Conservation (phyloP, 805 yeast species). For the Priceomyces fermenticarens region DNA sequence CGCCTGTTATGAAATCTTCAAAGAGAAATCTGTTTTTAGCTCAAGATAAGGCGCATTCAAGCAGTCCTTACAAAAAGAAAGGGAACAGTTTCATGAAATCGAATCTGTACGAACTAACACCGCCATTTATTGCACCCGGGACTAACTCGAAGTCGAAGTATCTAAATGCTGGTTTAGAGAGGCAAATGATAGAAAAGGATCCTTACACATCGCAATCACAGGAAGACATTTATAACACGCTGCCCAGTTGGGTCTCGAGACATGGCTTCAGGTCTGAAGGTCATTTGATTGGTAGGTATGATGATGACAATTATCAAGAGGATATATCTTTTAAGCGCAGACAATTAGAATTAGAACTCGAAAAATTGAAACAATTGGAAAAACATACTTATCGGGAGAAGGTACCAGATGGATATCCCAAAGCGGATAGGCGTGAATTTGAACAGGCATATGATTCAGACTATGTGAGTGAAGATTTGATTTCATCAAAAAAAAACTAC, state of each 20-base stretch:
- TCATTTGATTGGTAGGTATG: constrained; percentile 1
- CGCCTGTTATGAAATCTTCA: constrained; percentile 22
- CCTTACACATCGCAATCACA: neutral
- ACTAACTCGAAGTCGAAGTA: neutral
- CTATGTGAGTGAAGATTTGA: constrained; percentile 33
- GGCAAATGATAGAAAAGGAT: too few species aligned
- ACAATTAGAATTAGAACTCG: constrained; percentile 38
- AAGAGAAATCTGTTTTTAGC: constrained; percentile 9
- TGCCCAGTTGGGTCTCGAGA: constrained; percentile 1
- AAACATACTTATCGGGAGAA: constrained; percentile 7
- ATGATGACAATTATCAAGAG: constrained; percentile 17
- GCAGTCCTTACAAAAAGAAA: neutral
- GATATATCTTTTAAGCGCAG: constrained; percentile 34
- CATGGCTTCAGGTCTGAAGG: constrained; percentile 2
- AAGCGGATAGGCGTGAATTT: constrained; percentile 3
- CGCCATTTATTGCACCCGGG: neutral
- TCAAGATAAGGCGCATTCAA: constrained; percentile 5
- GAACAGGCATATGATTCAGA: constrained; percentile 22
- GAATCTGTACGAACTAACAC: neutral
- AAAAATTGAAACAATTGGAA: constrained; percentile 30
- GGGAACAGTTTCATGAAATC: neutral
- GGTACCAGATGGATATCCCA: neutral
- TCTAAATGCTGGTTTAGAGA: too few species aligned
- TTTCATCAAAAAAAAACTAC: constrained; percentile 29
- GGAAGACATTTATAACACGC: neutral